Evolutionary conservation across 768 basidiomycete genomes (phyloP), one percentile per base, ranked within the genome.

Genomic region (Lactifluus pinguis): DNA sequence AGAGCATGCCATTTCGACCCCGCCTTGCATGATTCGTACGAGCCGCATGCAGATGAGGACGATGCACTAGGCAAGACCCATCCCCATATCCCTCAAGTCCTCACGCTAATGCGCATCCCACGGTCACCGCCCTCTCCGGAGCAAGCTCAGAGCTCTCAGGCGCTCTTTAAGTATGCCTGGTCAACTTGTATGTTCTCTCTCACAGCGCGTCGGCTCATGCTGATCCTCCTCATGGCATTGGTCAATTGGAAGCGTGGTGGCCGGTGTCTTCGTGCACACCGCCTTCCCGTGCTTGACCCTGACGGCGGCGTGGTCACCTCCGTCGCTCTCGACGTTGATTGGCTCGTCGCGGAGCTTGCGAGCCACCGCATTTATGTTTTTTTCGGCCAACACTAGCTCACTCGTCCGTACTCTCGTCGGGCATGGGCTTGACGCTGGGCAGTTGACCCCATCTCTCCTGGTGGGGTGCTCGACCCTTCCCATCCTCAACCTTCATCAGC

Each of bases 351-450:
- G 19, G 94, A 92, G 1, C 86, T 97, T 65, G 89, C 90, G 9
- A 95, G 87, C 70, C 80, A 81, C 64, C 84, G 85, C 63, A 87
- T 98, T 49, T 88, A 92, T 67, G 78, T 98, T 10, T 98, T 25
- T 92, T 74, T 86, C 86, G 63, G 85, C 89, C 1, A 75, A 74
- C 44, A 88, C 87, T 0, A 95, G 95, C 0, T 80, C 86, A 2
- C 81, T 89, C 53, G 79, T 80, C 45, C 80, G 87, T 55, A 90
- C 89, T 0, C 81, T 98, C 2, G 77, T 82, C 9, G 95, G 95
- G 0, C 95, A 97, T 71, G 85, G 86, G 15, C 74, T 79, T 21
- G 95, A 95, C n/a, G 94, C 1, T 98, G 95, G 95, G 87, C 89
- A 13, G 83, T 97, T 14, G 83, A 85, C 56, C 79, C 97, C 30